phyloP scores from a whole-genome alignment of 2,329 filamentous ascomycete genomes.

The Dichotomopilus funicola region DNA sequence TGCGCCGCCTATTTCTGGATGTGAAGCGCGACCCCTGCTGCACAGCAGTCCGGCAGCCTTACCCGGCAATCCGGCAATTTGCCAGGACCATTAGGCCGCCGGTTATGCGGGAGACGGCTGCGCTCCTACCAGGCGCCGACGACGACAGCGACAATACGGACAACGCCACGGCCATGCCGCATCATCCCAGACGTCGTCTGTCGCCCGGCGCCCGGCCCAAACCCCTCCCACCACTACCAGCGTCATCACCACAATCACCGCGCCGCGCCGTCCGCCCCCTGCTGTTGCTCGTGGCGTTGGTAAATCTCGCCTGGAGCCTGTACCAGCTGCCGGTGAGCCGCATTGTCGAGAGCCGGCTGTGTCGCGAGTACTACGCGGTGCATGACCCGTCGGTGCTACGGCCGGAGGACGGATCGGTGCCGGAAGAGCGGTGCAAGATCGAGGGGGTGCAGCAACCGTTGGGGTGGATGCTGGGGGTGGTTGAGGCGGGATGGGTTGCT shows the following conservation, averaged over 20 bases:
- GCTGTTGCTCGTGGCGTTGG: constrained; percentile 37
- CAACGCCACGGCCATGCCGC: background rate
- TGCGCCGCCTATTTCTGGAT: no score
- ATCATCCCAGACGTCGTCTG: background rate
- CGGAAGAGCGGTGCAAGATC: constrained; percentile 49
- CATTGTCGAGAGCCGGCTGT: constrained; percentile 42
- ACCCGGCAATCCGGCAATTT: no score
- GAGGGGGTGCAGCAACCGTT: constrained; percentile 44
- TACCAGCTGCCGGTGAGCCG: constrained; percentile 43
- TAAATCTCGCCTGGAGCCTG: constrained; percentile 42
- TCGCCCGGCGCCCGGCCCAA: background rate
- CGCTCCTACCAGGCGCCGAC: no score
- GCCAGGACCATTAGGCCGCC: no score
- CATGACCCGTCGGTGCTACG: constrained; percentile 33
- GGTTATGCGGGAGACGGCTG: no score
- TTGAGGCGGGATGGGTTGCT: constrained; percentile 45
- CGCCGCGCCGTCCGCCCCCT: constrained; percentile 23
- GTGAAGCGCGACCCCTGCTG: no score
- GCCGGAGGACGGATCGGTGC: constrained; percentile 33
- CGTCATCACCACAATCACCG: background rate
- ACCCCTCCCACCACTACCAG: background rate
- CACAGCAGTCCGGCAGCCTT: no score
- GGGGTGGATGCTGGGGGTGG: constrained; percentile 45
- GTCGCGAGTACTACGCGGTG: constrained; percentile 41
- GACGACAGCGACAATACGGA: no score